Conservation (phyloP, 1,284 basidiomycete species). For the Porogramme epimiltina region DNA sequence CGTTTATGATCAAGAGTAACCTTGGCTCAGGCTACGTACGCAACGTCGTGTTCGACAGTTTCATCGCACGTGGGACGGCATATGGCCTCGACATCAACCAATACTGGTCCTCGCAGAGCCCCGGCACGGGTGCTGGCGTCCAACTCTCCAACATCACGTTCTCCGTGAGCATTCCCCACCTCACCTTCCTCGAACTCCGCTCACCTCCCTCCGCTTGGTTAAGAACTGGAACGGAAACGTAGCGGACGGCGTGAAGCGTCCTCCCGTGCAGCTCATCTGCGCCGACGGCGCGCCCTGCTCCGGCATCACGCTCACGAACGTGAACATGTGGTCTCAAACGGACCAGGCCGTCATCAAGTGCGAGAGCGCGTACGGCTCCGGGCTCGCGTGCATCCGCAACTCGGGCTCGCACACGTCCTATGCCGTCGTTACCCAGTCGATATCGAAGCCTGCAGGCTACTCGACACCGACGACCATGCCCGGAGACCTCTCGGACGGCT, state of each 20-base stretch:
- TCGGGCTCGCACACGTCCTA: slow-evolving; percentile 28
- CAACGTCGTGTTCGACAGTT: slow-evolving; percentile 37
- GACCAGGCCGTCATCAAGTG: slow-evolving; percentile 33
- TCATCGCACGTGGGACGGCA: slow-evolving; percentile 34
- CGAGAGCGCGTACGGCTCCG: slow-evolving; percentile 35
- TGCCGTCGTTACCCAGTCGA: slow-evolving; percentile 24
- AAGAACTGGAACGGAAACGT: slow-evolving; percentile 38
- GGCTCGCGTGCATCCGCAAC: slow-evolving; percentile 30
- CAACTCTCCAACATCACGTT: slow-evolving; percentile 34
- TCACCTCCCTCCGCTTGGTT: neutral
- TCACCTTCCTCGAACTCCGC: neutral
- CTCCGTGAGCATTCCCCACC: slow-evolving; percentile 16
- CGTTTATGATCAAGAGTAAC: slow-evolving; percentile 41
- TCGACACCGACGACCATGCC: slow-evolving; percentile 31
- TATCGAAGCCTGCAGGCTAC: slow-evolving; percentile 30
- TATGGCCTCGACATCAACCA: slow-evolving; percentile 37
- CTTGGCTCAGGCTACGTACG: slow-evolving; percentile 35
- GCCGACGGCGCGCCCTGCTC: slow-evolving; percentile 36
- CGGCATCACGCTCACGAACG: slow-evolving; percentile 31
- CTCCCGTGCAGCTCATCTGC: slow-evolving; percentile 35
- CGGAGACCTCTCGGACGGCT: slow-evolving; percentile 33
- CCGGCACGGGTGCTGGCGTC: slow-evolving; percentile 30
- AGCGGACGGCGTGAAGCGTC: slow-evolving; percentile 30
- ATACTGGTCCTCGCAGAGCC: slow-evolving; percentile 31
- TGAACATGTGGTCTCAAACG: slow-evolving; percentile 35